A percentile compares a stretch with the other conserved stretches of the same genome.
Evolutionary conservation across 768 basidiomycete genomes (phyloP).

Genomic region (Trametes meyenii): DNA sequence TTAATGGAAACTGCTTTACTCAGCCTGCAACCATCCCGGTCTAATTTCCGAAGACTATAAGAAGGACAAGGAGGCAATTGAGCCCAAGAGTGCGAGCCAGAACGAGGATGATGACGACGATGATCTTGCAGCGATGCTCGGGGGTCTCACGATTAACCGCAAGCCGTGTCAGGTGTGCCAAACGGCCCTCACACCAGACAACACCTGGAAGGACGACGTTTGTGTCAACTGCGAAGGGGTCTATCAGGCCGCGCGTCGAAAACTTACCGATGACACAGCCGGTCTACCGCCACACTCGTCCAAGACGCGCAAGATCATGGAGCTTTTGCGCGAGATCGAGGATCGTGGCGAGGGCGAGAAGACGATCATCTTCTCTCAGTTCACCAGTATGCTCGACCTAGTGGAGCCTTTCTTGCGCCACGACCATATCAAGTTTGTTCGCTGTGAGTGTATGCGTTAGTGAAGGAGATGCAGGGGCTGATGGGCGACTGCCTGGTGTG

Average conservation of each 20-base stretch:
- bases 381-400: slow-evolving; percentile 85
- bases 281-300: slow-evolving; percentile 72
- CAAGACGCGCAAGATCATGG: slow-evolving; percentile 83
- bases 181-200: slow-evolving; percentile 35
- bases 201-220: slow-evolving; percentile 45
- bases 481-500: not conserved
- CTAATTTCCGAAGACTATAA: slow-evolving; percentile 79
- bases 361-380: slow-evolving; percentile 96
- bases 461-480: not conserved
- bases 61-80: slow-evolving; percentile 75
- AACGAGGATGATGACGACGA: slow-evolving; percentile 62
- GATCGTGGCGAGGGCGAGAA: slow-evolving; percentile 71
- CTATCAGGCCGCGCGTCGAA: slow-evolving; percentile 49
- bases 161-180: slow-evolving; percentile 84
- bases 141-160: slow-evolving; percentile 60
- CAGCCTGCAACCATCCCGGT: slow-evolving; percentile 90
- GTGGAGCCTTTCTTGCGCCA: slow-evolving; percentile 82
- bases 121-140: slow-evolving; percentile 76
- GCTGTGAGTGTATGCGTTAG: slow-evolving; percentile 64
- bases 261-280: slow-evolving; percentile 36
- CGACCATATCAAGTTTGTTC: slow-evolving; percentile 69
- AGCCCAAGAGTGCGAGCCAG: slow-evolving; percentile 57
- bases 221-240: slow-evolving; percentile 56
- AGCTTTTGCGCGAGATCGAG: slow-evolving; percentile 68
- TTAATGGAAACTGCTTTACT: not conserved